Base-by-base conservation (phyloP, 2,329 filamentous ascomycete genomes). In the Pyrenochaeta sp. region DNA sequence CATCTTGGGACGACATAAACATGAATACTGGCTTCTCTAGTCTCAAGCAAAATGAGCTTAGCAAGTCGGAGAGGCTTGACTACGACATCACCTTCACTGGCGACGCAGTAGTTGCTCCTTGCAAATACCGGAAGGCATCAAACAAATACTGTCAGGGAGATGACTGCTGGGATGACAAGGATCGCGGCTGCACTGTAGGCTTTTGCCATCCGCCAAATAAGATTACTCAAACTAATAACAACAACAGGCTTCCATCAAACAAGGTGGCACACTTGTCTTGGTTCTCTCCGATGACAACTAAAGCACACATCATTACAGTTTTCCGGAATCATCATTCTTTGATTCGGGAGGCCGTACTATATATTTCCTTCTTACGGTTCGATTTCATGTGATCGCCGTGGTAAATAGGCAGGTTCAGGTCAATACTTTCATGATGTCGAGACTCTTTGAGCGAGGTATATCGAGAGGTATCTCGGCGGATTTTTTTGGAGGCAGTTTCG, bases 11-110 rank as follows among this genome's bases (percentile, higher is more conserved):
- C 15, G 61, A 60, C 41, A 80, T 54, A 14, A 45, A 55, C 13
- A 48, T 51, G 71, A 80, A 61, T n/a, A 41, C 51, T 85, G 87
- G 65, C 75, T 97, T 84, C 78, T 76, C 96, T 48, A 90, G 89
- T 35, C 83, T 96, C 71, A 90, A 93, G 81, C 85, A 86, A 68
- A 96, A 97, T 78, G 65, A 74, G 49, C 90, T 91, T 4, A 95
- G 89, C 42, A 90, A 53, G 21, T 69, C 72, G 13, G 85, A 83
- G 24, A 72, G 77, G 50, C 85, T 96, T 26, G 80, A 91, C 71
- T 96, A 88, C 77, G 88, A 87, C 67, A 84, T 96, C 65, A 82
- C 86, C 62, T 87, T 96, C 57, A 76, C 60, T 66, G 91, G 90
- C 41, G 86, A 89, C 46, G 71, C 75, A 53, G 68, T 83, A 29